phyloP scores from a whole-genome alignment of 805 yeast genomes.

The Tetrapisispora iriomotensis region DNA sequence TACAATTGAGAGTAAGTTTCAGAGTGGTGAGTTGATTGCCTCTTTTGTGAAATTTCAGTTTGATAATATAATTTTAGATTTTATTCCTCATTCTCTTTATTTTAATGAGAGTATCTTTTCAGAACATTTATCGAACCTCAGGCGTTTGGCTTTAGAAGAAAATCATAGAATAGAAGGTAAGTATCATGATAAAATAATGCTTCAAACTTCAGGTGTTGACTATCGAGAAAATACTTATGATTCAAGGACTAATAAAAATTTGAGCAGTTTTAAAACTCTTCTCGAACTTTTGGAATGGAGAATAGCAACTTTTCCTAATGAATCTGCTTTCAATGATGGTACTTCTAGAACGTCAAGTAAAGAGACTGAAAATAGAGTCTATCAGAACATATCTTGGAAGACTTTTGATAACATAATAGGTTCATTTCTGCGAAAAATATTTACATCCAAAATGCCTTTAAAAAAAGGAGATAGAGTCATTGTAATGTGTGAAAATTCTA shows the following conservation, averaged over 20 bases:
- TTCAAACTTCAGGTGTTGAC: slow-evolving; percentile 77
- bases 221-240: slow-evolving; percentile 68
- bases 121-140: slow-evolving; percentile 50
- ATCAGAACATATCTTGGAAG: slow-evolving; percentile 62
- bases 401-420: slow-evolving; percentile 69
- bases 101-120: slow-evolving; percentile 29
- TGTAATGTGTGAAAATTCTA: slow-evolving; percentile 76
- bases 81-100: slow-evolving; percentile 27
- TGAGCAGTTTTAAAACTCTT: slow-evolving; percentile 63
- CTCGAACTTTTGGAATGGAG: slow-evolving; percentile 73
- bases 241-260: slow-evolving; percentile 61
- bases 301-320: slow-evolving; percentile 63
- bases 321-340: slow-evolving; percentile 53
- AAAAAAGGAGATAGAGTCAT: slow-evolving; percentile 65
- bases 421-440: slow-evolving; percentile 61
- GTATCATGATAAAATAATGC: slow-evolving; percentile 9
- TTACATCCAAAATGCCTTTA: slow-evolving; percentile 52
- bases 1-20: slow-evolving; percentile 69
- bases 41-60: slow-evolving; percentile 64
- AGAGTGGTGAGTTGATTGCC: slow-evolving; percentile 70
- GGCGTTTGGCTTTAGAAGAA: slow-evolving; percentile 50
- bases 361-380: slow-evolving; percentile 31
- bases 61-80: slow-evolving; percentile 29
- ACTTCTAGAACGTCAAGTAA: slow-evolving; percentile 26
- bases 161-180: background rate